These are phyloP conservation scores for Setomelanomma holmii DNA, from an alignment of 2,329 filamentous ascomycete genomes.

Conservation along the genomic window DNA sequence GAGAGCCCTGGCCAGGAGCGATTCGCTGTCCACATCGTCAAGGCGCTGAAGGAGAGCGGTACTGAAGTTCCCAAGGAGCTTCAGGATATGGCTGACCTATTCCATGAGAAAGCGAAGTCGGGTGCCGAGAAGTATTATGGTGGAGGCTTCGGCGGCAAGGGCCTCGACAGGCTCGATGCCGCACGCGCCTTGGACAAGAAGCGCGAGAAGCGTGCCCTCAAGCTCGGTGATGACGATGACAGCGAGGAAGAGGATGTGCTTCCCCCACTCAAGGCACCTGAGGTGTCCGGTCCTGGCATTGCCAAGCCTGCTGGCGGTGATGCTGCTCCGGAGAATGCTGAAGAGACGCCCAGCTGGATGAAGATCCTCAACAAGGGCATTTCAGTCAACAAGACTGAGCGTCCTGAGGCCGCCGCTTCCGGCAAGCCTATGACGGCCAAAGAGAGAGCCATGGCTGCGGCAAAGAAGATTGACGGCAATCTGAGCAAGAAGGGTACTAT, in stretches of 20 bases:
- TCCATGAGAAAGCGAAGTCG: conserved; percentile 88
- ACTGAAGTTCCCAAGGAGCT: conserved; percentile 78
- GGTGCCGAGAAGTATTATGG: conserved; percentile 86
- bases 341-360: conserved; percentile 39
- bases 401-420: conserved; percentile 50
- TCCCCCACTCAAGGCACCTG: conserved; percentile 65
- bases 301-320: conserved; percentile 34
- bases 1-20: conserved; percentile 92
- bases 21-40: conserved; percentile 85
- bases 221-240: conserved; percentile 86
- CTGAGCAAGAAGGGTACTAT: conserved; percentile 89
- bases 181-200: conserved; percentile 87
- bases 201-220: conserved; percentile 77
- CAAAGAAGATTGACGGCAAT: conserved; percentile 88
- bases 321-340: conserved; percentile 17
- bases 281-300: conserved; percentile 42
- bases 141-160: conserved; percentile 95
- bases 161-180: conserved; percentile 88
- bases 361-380: conserved; percentile 69
- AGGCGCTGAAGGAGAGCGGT: conserved; percentile 90
- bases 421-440: conserved; percentile 68
- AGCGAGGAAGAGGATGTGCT: conserved; percentile 76
- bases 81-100: conserved; percentile 68
- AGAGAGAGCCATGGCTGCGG: conserved; percentile 88
- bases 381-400: conserved; percentile 74